These are phyloP conservation scores for Thozetella sp. DNA, from an alignment of 495 filamentous ascomycete species.

Conservation along the genomic window DNA sequence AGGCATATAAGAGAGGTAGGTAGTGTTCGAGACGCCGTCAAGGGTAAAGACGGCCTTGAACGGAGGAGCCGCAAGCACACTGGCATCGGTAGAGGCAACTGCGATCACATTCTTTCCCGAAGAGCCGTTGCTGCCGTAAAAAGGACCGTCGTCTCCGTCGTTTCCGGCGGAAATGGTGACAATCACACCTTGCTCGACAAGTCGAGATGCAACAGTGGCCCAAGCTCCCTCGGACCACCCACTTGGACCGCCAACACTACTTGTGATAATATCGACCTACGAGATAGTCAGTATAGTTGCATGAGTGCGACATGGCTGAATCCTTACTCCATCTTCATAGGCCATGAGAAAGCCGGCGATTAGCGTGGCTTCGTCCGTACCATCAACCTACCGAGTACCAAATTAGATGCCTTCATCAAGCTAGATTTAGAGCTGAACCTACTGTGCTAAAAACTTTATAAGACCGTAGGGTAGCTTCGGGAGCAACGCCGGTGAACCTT, in stretches of 20 bases:
- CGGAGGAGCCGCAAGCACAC: conserved; percentile 18
- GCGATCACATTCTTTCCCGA: conserved; percentile 28
- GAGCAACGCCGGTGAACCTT: conserved; percentile 50
- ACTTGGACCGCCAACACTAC: conserved; percentile 27
- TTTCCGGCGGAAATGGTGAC: conserved; percentile 34
- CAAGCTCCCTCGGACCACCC: conserved; percentile 28
- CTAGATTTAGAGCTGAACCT: not conserved
- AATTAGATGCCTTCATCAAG: no score
- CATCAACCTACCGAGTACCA: not conserved
- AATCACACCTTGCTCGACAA: conserved; percentile 31
- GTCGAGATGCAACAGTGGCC: conserved; percentile 27
- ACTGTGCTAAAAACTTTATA: conserved; percentile 45
- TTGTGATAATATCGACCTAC: conserved; percentile 33
- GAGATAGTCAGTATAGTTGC: not conserved
- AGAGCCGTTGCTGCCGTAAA: conserved; percentile 24
- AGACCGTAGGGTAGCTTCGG: conserved; percentile 44
- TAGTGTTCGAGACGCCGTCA: conserved; percentile 18
- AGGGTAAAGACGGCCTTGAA: conserved; percentile 27
- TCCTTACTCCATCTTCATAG: conserved; percentile 28
- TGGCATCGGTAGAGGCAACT: conserved; percentile 25
- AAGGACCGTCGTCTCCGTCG: conserved; percentile 27
- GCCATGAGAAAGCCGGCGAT: conserved; percentile 28
- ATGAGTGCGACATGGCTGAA: not conserved
- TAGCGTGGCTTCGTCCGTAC: conserved; percentile 24
- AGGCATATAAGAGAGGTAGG: conserved; percentile 20